Conservation (phyloP, 208 protist species). For the Leishmania guyanensis region DNA sequence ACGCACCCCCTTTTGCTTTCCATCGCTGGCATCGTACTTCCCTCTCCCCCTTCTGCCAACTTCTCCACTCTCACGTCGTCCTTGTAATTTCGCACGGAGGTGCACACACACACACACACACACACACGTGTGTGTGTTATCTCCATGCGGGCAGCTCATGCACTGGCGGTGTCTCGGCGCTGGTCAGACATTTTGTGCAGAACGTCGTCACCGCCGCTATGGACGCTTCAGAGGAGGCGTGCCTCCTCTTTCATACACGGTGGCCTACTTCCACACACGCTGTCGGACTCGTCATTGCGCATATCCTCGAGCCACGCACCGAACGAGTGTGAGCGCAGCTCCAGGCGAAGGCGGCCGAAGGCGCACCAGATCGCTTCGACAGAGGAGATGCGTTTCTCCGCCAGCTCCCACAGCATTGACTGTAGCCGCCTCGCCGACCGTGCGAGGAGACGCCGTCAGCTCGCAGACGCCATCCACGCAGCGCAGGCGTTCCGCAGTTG, state of each 20-base stretch:
- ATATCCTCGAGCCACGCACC: neutral
- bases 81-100: neutral
- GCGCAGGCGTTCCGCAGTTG: constrained; percentile 7
- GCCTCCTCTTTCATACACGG: neutral
- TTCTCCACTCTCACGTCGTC: neutral
- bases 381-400: neutral
- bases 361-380: neutral
- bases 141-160: neutral
- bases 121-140: neutral
- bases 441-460: neutral
- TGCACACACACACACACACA: neutral
- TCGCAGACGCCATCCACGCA: constrained; percentile 4
- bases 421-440: neutral
- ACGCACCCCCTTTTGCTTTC: neutral
- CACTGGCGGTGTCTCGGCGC: neutral
- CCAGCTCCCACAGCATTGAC: neutral
- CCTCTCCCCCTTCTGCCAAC: neutral
- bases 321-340: neutral
- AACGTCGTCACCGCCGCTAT: neutral
- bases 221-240: neutral
- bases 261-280: neutral
- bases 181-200: neutral
- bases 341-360: neutral
- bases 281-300: neutral
- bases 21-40: neutral